Evolutionary conservation across 352 stramenopile genomes (phyloP), one percentile per base, ranked within the genome.

Genomic region (Phytophthora nicotianae): DNA sequence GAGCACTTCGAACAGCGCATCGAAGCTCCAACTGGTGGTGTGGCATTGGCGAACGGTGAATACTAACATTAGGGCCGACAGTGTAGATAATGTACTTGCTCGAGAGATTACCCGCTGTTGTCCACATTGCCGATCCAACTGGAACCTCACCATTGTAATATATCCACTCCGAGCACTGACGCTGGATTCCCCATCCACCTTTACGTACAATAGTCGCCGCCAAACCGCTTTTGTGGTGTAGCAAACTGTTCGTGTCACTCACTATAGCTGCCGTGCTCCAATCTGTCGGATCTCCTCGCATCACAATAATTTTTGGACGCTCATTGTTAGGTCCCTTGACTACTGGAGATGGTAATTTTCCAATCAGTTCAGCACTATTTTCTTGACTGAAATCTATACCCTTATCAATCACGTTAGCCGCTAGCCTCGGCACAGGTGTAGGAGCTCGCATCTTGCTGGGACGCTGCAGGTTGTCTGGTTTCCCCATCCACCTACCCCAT

Each of bases 211-310:
- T 81, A 2, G 66, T 64, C 11, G 40, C 65, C 16, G 65, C 70
- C 20, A 77, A 59, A 19, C 69, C 75, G 2, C 40, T 70, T 2
- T 54, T 72, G 29, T 74, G 68, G 6, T 46, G 17, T 5, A 84
- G 45, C 19, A 62, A 33, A 5, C 32, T 56, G 48, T 81, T 81
- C 0, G 75, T 65, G 1, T 70, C 46, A 45, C 69, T 84, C 23
- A 84, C 75, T 46, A 84, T 84, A 20, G 69, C 75, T 26, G 58
- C 69, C 11, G 66, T 62, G 14, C 35, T 45, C 51, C 75, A 77
- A 19, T 53, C 51, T 0, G 72, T 84, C 40, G 78, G 50, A 48
- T 84, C 72, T 40, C 75, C 72, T 54, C 76, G 50, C 51, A 63
- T 46, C 20, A 79, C 75, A 9, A 76, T 5, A 9, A 84, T 5